Conservation (phyloP, 164 flowering plant species). For the Pachysandra terminalis region DNA sequence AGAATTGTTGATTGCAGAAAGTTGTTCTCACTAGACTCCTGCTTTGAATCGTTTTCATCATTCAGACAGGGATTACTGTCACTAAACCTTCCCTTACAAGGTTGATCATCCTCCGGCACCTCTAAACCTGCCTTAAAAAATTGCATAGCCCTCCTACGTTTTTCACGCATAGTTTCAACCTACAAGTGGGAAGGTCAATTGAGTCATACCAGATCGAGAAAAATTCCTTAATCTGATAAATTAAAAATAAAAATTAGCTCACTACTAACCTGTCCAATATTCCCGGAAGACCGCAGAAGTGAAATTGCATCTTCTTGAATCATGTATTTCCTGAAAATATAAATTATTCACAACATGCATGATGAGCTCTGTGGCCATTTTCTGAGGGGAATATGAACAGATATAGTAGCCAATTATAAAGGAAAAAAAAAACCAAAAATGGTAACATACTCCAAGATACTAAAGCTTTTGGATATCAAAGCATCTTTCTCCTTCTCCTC, state of each 20-base stretch:
- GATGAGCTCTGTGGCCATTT: background rate
- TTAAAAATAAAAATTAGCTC: background rate
- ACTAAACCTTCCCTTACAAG: conserved; percentile 24
- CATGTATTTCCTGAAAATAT: conserved; percentile 57
- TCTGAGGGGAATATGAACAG: background rate
- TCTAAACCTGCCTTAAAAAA: conserved; percentile 69
- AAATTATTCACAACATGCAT: background rate
- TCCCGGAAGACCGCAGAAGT: conserved; percentile 57
- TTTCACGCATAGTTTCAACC: conserved; percentile 71
- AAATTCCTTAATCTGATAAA: background rate
- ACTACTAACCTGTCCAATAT: conserved; percentile 70
- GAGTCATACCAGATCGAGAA: background rate
- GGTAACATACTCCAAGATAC: conserved; percentile 55
- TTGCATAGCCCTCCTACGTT: conserved; percentile 54
- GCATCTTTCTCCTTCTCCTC: conserved; percentile 59
- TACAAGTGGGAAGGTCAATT: conserved; percentile 15
- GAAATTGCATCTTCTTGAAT: conserved; percentile 54
- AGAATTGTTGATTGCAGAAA: conserved; percentile 4
- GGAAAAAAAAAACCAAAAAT: background rate
- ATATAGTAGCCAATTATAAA: background rate
- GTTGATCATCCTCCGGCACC: conserved; percentile 34
- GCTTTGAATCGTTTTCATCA: conserved; percentile 12
- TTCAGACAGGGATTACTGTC: conserved; percentile 17
- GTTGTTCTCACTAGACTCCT: conserved; percentile 9
- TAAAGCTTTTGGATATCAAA: conserved; percentile 44